These are phyloP conservation scores for Syzygium syzygioides DNA, from an alignment of 441 rosid genomes.

Conservation along the genomic window DNA sequence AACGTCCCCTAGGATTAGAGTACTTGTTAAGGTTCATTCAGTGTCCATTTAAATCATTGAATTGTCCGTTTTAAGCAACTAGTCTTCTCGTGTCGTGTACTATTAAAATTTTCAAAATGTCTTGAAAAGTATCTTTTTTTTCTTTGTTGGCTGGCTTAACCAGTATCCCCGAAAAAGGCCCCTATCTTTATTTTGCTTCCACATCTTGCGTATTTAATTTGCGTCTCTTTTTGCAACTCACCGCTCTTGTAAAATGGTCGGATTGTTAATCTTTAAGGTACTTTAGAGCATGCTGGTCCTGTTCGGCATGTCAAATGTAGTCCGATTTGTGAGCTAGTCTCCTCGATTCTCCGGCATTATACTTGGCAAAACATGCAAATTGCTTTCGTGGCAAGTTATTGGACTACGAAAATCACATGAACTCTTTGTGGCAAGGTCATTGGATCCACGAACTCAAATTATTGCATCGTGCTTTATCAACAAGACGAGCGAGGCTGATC, in stretches of 20 bases:
- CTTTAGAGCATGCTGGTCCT: background rate
- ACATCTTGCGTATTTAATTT: background rate
- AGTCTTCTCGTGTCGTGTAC: background rate
- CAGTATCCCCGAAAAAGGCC: background rate
- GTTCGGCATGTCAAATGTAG: background rate
- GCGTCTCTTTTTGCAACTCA: background rate
- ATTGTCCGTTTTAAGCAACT: fast-evolving
- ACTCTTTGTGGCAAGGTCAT: background rate
- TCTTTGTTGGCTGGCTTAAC: background rate
- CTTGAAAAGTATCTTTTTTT: background rate
- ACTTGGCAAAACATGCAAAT: background rate
- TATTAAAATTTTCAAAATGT: background rate
- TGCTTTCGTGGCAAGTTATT: background rate
- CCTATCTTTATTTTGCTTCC: background rate
- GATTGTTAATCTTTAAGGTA: background rate
- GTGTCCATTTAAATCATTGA: background rate
- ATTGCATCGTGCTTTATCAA: background rate
- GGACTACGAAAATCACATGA: background rate
- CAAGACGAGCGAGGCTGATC: background rate
- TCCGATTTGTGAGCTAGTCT: background rate
- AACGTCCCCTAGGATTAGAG: background rate
- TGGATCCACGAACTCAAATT: background rate
- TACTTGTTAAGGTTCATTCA: background rate
- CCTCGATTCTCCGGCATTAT: background rate
- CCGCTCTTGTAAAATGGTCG: background rate